Percentiles rank a stretch among this genome's conserved stretches.
Evolutionary conservation across 495 filamentous ascomycete genomes (phyloP).

Genomic region (Penicillium herquei): DNA sequence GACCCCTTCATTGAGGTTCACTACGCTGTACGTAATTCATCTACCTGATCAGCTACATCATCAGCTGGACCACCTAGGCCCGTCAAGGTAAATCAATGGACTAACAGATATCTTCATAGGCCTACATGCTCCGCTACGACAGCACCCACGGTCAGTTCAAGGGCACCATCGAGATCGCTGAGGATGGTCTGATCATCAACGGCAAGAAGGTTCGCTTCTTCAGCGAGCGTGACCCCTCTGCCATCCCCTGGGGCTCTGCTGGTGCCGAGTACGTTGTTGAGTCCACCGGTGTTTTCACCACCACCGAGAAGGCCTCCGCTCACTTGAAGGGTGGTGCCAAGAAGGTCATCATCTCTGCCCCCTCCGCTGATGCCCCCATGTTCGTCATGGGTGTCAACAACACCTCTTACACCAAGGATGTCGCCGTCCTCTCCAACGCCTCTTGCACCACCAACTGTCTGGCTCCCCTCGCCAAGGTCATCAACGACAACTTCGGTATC

Average conservation of each 20-base stretch:
- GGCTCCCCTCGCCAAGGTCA: conserved; percentile 97
- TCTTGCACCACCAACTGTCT: conserved; percentile 99
- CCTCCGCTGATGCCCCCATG: conserved; percentile 98
- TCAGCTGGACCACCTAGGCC: not conserved
- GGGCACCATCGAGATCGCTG: conserved; percentile 71
- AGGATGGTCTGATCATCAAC: conserved; percentile 77
- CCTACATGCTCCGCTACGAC: conserved; percentile 99
- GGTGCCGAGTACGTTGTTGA: conserved; percentile 96
- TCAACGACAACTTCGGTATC: conserved; percentile 96
- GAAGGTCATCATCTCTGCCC: conserved; percentile 99
- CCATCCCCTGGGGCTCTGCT: conserved; percentile 87
- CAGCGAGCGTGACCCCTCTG: conserved; percentile 83
- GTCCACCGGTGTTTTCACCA: conserved; percentile 99
- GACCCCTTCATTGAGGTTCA: conserved; percentile 98
- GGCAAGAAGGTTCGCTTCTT: conserved; percentile 97
- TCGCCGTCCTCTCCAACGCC: conserved; percentile 95
- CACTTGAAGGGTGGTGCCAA: conserved; percentile 99
- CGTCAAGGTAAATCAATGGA: not conserved
- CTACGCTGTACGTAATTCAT: conserved; percentile 78
- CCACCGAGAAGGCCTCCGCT: conserved; percentile 87
- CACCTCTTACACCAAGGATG: conserved; percentile 80
- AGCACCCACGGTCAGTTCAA: conserved; percentile 96
- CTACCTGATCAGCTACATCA: not conserved
- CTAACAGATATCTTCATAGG: conserved; percentile 45
- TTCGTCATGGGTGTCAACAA: conserved; percentile 99